Conservation (phyloP, 2,329 filamentous ascomycete genomes). For the Claviceps sorghi region DNA sequence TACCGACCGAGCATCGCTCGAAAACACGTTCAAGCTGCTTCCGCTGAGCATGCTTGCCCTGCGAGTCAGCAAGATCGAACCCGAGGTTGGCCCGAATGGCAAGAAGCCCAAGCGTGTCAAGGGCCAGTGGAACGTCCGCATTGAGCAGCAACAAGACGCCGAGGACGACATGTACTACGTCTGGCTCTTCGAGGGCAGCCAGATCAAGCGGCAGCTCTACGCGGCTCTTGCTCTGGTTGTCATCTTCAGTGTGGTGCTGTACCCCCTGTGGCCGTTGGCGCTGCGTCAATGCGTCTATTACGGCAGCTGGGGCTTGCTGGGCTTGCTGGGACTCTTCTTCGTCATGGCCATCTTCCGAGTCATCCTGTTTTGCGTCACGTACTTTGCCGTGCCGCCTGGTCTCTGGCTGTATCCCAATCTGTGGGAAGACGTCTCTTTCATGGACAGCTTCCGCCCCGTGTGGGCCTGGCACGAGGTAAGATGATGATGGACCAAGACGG, state of each 20-base stretch:
- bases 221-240: slow-evolving; percentile 66
- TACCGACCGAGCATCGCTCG: slow-evolving; percentile 72
- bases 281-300: slow-evolving; percentile 94
- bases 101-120: slow-evolving; percentile 82
- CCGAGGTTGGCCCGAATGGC: slow-evolving; percentile 46
- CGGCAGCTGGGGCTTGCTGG: slow-evolving; percentile 83
- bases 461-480: slow-evolving; percentile 97
- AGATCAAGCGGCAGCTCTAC: slow-evolving; percentile 88
- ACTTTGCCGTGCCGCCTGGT: slow-evolving; percentile 70
- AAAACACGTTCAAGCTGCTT: slow-evolving; percentile 89
- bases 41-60: slow-evolving; percentile 89
- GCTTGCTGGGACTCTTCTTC: slow-evolving; percentile 85
- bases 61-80: slow-evolving; percentile 62
- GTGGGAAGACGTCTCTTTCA: slow-evolving; percentile 96
- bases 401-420: slow-evolving; percentile 98
- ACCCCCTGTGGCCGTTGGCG: slow-evolving; percentile 89
- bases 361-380: slow-evolving; percentile 85
- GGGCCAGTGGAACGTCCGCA: slow-evolving; percentile 88
- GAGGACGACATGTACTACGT: slow-evolving; percentile 83
- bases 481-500: too few species aligned
- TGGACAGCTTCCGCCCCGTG: slow-evolving; percentile 88
- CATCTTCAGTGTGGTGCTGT: slow-evolving; percentile 83
- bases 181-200: slow-evolving; percentile 89
- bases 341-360: slow-evolving; percentile 94
- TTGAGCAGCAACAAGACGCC: slow-evolving; percentile 90